These are phyloP conservation scores for Scedosporium minutisporum DNA, from an alignment of 2,329 filamentous ascomycete genomes.

Conservation along the genomic window DNA sequence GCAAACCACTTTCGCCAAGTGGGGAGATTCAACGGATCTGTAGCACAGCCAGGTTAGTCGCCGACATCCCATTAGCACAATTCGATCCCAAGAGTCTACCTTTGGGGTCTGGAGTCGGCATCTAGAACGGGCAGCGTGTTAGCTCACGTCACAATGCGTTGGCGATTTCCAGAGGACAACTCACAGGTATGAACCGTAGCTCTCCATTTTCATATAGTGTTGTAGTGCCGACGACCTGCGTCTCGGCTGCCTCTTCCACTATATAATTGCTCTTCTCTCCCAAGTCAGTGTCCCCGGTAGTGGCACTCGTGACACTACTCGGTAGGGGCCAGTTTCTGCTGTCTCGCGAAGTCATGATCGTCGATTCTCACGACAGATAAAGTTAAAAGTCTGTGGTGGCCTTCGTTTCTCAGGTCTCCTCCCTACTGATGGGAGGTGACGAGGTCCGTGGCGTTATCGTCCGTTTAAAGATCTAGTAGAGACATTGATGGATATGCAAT, in stretches of 20 bases:
- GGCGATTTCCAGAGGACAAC: not conserved
- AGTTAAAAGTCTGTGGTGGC: not conserved
- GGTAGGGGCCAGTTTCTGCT: not conserved
- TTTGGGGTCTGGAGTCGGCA: constrained; percentile 21
- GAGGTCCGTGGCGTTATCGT: not conserved
- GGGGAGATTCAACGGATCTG: constrained; percentile 22
- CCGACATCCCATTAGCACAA: constrained; percentile 2
- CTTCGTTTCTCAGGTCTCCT: not conserved
- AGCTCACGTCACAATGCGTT: not conserved
- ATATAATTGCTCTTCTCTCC: not conserved
- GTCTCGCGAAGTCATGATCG: not conserved
- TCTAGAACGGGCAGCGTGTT: constrained; percentile 6
- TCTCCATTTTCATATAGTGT: constrained; percentile 12
- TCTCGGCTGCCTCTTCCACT: constrained; percentile 3
- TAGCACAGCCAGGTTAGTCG: not conserved
- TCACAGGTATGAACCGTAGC: constrained; percentile 14
- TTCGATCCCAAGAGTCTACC: constrained; percentile 7
- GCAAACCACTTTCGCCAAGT: constrained; percentile 21
- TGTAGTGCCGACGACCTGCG: constrained; percentile 14
- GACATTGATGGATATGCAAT: not conserved
- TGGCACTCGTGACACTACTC: not conserved
- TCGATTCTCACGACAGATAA: not conserved
- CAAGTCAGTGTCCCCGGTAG: not conserved
- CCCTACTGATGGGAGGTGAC: not conserved
- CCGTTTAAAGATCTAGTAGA: not conserved